Evolutionary conservation across 805 yeast species (phyloP).

Genomic region (Priceomyces castillae): DNA sequence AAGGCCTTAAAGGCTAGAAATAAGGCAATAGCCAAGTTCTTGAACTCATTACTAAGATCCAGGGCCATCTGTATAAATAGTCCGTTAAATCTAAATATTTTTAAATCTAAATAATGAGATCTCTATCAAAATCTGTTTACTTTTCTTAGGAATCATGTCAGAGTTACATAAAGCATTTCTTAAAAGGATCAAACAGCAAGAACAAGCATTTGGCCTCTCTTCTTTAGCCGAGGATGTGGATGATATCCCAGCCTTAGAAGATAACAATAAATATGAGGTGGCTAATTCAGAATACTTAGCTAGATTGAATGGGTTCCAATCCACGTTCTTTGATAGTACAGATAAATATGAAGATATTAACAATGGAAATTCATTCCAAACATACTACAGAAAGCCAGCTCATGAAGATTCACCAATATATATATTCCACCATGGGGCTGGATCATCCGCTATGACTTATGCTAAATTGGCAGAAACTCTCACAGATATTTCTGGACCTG

Average conservation of each 20-base stretch:
- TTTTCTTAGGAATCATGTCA: conserved; percentile 17
- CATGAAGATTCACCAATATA: conserved; percentile 50
- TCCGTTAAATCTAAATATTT: too few relatives aligned
- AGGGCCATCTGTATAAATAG: not conserved
- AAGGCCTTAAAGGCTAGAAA: conserved; percentile 41
- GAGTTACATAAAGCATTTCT: conserved; percentile 28
- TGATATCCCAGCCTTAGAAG: not conserved
- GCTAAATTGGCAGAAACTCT: conserved; percentile 45
- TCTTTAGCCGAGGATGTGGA: conserved; percentile 17
- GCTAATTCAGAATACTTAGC: not conserved
- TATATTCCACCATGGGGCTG: conserved; percentile 92
- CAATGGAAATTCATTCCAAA: conserved; percentile 26
- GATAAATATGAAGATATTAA: conserved; percentile 16
- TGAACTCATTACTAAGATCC: conserved; percentile 21
- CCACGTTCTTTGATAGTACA: conserved; percentile 15
- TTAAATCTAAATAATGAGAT: not conserved
- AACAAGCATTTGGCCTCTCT: conserved; percentile 19
- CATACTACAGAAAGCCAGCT: conserved; percentile 56
- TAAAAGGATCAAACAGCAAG: conserved; percentile 22
- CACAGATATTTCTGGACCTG: conserved; percentile 28
- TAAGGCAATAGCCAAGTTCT: conserved; percentile 32
- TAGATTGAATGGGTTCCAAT: conserved; percentile 9
- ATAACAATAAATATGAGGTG: not conserved
- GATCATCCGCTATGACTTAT: conserved; percentile 81
- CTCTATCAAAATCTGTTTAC: not conserved